These are phyloP conservation scores for Castanospermum australe DNA, from an alignment of 306 rosid species.

Conservation along the genomic window DNA sequence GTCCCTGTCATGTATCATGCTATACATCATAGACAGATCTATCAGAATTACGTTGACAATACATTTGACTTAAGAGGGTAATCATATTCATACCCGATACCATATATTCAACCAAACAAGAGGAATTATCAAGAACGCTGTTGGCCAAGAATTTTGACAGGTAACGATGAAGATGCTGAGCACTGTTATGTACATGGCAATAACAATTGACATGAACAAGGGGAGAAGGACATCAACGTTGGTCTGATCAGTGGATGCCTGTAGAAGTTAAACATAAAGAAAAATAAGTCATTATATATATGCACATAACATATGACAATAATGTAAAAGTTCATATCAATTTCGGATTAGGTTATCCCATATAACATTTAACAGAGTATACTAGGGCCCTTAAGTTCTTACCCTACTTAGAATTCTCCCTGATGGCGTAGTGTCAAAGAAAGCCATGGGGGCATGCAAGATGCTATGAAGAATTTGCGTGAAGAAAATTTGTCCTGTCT, in stretches of 20 bases:
- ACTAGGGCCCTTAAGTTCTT: conserved; percentile 22
- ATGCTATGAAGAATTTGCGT: conserved; percentile 58
- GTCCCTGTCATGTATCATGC: neutral
- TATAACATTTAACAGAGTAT: neutral
- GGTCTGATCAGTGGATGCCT: conserved; percentile 84
- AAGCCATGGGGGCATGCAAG: conserved; percentile 84
- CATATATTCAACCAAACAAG: conserved; percentile 73
- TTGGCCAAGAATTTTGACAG: conserved; percentile 86
- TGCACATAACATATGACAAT: neutral
- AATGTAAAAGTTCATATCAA: neutral
- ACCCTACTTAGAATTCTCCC: conserved; percentile 88
- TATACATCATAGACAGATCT: neutral
- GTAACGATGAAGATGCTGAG: conserved; percentile 53
- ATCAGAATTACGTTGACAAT: neutral
- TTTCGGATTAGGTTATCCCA: neutral
- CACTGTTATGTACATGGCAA: conserved; percentile 57
- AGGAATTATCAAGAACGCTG: conserved; percentile 63
- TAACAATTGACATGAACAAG: conserved; percentile 25
- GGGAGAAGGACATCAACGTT: conserved; percentile 66
- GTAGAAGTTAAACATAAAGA: neutral
- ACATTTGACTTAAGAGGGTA: neutral
- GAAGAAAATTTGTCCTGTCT: conserved; percentile 67
- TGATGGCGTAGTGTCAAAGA: conserved; percentile 87
- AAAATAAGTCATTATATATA: neutral
- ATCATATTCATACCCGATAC: conserved; percentile 63